phyloP scores from a whole-genome alignment of 768 basidiomycete genomes.

The Cystobasidium tubakii region DNA sequence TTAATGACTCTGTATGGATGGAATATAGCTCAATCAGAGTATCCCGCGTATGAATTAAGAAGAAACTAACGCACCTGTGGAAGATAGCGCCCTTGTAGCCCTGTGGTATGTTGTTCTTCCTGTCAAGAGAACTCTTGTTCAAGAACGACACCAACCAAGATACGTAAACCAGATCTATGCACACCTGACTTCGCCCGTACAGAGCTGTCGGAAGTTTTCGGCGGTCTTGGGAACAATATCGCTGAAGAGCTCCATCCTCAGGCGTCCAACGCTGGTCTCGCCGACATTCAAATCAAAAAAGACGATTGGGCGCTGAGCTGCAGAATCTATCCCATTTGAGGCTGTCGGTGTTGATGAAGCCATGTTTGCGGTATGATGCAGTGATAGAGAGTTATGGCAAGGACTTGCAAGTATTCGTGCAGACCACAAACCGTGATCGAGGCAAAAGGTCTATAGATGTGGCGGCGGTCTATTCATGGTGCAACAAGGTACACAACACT shows the following conservation, averaged over 20 bases:
- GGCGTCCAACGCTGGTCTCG: slow-evolving; percentile 85
- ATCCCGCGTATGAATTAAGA: background rate
- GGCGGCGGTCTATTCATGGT: too few species aligned
- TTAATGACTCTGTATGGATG: slow-evolving; percentile 58
- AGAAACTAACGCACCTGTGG: slow-evolving; percentile 36
- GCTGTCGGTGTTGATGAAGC: background rate
- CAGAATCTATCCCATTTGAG: slow-evolving; percentile 23
- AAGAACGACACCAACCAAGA: too few species aligned
- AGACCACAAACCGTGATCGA: background rate
- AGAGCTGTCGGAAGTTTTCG: slow-evolving; percentile 87
- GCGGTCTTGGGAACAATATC: slow-evolving; percentile 89
- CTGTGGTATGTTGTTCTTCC: slow-evolving; percentile 42
- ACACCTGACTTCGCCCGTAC: slow-evolving; percentile 92
- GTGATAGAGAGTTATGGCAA: too few species aligned
- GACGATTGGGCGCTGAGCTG: slow-evolving; percentile 65
- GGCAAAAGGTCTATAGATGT: background rate
- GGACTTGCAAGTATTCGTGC: too few species aligned
- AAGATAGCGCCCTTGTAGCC: slow-evolving; percentile 44
- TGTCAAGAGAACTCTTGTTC: background rate
- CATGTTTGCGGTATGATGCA: background rate
- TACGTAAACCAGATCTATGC: slow-evolving; percentile 38
- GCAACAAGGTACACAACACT: too few species aligned
- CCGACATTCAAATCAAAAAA: slow-evolving; percentile 98
- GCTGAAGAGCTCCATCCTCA: slow-evolving; percentile 96
- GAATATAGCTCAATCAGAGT: too few species aligned